A percentile compares a stretch with the other conserved stretches of the same genome.
Evolutionary conservation across 2,329 filamentous ascomycete genomes (phyloP).

Genomic region (Berkeleyomyces rouxiae): DNA sequence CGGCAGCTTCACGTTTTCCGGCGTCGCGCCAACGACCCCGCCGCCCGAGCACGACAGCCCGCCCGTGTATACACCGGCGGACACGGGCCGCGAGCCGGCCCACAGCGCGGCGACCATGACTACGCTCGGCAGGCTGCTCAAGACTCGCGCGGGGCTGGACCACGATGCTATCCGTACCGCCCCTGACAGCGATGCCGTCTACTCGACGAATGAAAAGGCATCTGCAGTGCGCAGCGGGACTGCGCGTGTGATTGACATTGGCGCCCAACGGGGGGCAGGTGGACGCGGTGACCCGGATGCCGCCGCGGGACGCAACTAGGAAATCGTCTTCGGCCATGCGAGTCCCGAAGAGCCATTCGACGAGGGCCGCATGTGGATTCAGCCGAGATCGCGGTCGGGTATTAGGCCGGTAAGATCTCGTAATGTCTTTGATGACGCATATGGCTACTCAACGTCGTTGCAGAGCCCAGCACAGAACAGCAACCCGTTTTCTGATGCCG

Average conservation of each 20-base stretch:
- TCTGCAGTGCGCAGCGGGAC: constrained; percentile 1
- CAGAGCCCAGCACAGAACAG: constrained; percentile 11
- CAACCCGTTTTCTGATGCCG: constrained; percentile 7
- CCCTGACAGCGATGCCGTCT: background rate
- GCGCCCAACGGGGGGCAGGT: background rate
- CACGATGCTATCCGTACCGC: background rate
- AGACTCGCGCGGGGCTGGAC: background rate
- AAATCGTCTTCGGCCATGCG: background rate
- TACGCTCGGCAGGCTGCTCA: background rate
- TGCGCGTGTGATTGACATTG: background rate
- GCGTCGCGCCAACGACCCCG: background rate
- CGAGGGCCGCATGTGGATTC: background rate
- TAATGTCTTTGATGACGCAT: constrained; percentile 7
- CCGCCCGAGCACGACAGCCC: background rate
- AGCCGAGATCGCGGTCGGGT: background rate
- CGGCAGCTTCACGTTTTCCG: constrained; percentile 4
- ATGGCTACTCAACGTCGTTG: constrained; percentile 10
- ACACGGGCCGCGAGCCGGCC: background rate
- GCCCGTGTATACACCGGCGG: constrained; percentile 6
- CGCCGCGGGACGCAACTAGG: constrained; percentile 1
- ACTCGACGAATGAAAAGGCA: constrained; percentile 9
- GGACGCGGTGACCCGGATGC: background rate
- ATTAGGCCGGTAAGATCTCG: background rate
- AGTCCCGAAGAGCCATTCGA: background rate
- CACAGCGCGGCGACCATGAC: background rate